Conservation (phyloP, 208 protist species). For the Angomonas desouzai region DNA sequence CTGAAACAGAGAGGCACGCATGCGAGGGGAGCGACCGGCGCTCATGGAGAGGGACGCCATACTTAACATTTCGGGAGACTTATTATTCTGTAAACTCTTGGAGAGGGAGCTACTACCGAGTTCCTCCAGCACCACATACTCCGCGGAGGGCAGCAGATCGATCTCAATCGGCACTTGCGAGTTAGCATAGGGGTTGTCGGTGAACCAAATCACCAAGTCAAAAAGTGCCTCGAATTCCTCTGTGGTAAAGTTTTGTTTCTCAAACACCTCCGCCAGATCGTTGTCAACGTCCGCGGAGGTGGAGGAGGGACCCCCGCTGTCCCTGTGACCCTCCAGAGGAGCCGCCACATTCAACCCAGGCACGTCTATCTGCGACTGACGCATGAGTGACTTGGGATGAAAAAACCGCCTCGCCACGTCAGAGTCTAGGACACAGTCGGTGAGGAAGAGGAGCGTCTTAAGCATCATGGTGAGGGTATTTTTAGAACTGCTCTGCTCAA, state of each 20-base stretch:
- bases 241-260: slow-evolving; percentile 52
- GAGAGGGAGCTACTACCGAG: background rate
- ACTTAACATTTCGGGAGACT: background rate
- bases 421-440: slow-evolving; percentile 66
- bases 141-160: slow-evolving; percentile 12
- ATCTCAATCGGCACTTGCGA: slow-evolving; percentile 40
- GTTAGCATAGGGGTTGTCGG: slow-evolving; percentile 74
- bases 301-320: background rate
- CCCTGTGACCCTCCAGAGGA: background rate
- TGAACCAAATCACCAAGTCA: slow-evolving; percentile 71
- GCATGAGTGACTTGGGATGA: slow-evolving; percentile 46
- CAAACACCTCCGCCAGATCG: slow-evolving; percentile 21
- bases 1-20: background rate
- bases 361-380: slow-evolving; percentile 44
- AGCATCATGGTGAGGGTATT: slow-evolving; percentile 65
- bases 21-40: background rate
- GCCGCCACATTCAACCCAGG: slow-evolving; percentile 24
- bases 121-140: slow-evolving; percentile 7
- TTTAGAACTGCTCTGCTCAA: slow-evolving; percentile 63
- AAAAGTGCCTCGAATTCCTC: slow-evolving; percentile 74
- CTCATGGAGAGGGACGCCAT: background rate
- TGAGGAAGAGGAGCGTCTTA: slow-evolving; percentile 64
- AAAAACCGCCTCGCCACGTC: slow-evolving; percentile 67
- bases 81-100: background rate
- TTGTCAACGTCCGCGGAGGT: slow-evolving; percentile 6